Base-by-base conservation (phyloP, 2,329 filamentous ascomycete species). In the Pseudogymnoascus sp. region DNA sequence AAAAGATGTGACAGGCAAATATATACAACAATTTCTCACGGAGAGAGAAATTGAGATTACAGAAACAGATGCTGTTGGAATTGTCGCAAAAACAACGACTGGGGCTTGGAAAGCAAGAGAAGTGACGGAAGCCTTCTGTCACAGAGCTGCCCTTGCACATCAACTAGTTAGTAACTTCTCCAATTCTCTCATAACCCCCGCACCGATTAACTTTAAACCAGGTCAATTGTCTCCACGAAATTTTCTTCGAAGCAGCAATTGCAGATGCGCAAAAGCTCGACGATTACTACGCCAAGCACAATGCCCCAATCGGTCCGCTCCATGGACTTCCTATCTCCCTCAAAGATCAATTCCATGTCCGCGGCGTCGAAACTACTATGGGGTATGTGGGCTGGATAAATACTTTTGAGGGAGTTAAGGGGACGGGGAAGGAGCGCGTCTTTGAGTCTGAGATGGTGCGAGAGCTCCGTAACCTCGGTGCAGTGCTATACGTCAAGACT, bases 311-410 rank as follows among this genome's bases (percentile, higher is more conserved):
- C 70, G 76, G 76, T 2, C 75, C 75, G 7, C 69, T 77, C 50
- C 73, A 79, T 67, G 71, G 77, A n/a, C 67, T 77, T 14, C 75
- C 76, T 28, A 70, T 78, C 16, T 74, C 73, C 63, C 64, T 77
- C 21, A 77, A 77, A 59, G 75, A 77, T 61, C 74, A 73, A 65
- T 73, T 67, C 66, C 72, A 68, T 66, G 72, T 69, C 38, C 73
- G 65, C 65, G 73, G 67, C 63, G 73, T 70, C 23, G 70, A 67
- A 66, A 71, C 68, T 53, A 74, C 68, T 16, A 87, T 87, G 77
- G 85, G 84, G 11, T 88, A 87, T 68, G 77, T 87, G 23, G 83
- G 84, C n/a, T 85, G 84, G 79, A 81, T 87, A n/a, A 81, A 80
- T 5, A 82, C 81, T 0, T 82, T 85, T 66, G 74, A 87, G 72